Conservation (phyloP, 805 yeast species). For the Nakazawaea ernobii region DNA sequence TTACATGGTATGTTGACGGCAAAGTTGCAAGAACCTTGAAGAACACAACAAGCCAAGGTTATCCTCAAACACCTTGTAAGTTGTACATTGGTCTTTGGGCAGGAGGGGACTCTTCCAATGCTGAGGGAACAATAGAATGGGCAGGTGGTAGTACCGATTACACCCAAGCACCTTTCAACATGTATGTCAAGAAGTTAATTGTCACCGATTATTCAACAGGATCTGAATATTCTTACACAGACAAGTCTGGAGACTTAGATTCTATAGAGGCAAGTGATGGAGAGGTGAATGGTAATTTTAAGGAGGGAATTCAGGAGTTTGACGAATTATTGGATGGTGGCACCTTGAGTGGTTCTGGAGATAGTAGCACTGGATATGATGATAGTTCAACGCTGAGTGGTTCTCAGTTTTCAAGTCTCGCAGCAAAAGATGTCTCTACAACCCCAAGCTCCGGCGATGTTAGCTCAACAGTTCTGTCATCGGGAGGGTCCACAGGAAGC, state of each 20-base stretch:
- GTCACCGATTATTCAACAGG: slow-evolving; percentile 51
- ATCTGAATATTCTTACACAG: slow-evolving; percentile 32
- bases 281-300: slow-evolving; percentile 44
- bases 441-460: not conserved
- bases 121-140: slow-evolving; percentile 61
- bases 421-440: not conserved
- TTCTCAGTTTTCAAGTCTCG: not conserved
- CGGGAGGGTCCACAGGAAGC: not conserved
- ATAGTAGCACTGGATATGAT: not conserved
- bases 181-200: slow-evolving; percentile 45
- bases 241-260: slow-evolving; percentile 31
- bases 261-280: slow-evolving; percentile 37
- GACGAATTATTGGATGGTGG: slow-evolving; percentile 22
- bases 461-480: not conserved
- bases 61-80: slow-evolving; percentile 75
- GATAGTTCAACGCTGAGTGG: not conserved
- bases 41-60: slow-evolving; percentile 49
- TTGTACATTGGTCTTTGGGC: slow-evolving; percentile 40
- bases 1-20: slow-evolving; percentile 64
- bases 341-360: not conserved
- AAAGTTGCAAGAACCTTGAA: slow-evolving; percentile 47
- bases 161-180: slow-evolving; percentile 49
- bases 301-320: slow-evolving; percentile 31
- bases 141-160: slow-evolving; percentile 62
- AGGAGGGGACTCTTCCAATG: slow-evolving; percentile 43